phyloP scores from a whole-genome alignment of 768 basidiomycete genomes.

The Wakefieldia striispora region DNA sequence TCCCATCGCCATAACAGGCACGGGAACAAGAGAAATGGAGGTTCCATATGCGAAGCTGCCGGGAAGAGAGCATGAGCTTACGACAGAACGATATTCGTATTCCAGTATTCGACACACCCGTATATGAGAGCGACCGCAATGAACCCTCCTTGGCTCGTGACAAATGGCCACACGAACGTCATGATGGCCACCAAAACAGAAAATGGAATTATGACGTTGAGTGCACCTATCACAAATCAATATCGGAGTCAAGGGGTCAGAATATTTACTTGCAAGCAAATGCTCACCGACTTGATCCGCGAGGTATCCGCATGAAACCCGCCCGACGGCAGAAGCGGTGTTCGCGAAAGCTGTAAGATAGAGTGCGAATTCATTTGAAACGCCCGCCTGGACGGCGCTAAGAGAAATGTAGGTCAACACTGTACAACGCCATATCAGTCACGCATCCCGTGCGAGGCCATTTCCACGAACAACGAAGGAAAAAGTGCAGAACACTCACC shows the following conservation, averaged over 20 bases:
- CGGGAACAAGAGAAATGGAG: slow-evolving; percentile 53
- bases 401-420: slow-evolving; percentile 69
- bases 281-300: slow-evolving; percentile 52
- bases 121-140: slow-evolving; percentile 59
- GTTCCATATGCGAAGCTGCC: slow-evolving; percentile 59
- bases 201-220: slow-evolving; percentile 70
- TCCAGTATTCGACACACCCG: slow-evolving; percentile 44
- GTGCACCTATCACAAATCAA: slow-evolving; percentile 42
- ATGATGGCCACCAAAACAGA: slow-evolving; percentile 52
- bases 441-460: neutral
- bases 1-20: slow-evolving; percentile 63
- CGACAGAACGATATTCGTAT: neutral
- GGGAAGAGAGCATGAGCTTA: neutral
- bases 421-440: slow-evolving; percentile 20
- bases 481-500: slow-evolving; percentile 32
- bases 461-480: no score
- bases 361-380: slow-evolving; percentile 51
- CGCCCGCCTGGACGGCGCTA: slow-evolving; percentile 50
- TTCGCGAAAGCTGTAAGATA: slow-evolving; percentile 72
- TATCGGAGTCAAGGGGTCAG: neutral
- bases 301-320: slow-evolving; percentile 50
- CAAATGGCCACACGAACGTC: slow-evolving; percentile 74
- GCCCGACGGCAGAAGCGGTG: slow-evolving; percentile 59
- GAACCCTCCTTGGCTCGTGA: slow-evolving; percentile 39
- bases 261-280: neutral